phyloP scores from a whole-genome alignment of 441 rosid species.

The Metrosideros polymorpha region DNA sequence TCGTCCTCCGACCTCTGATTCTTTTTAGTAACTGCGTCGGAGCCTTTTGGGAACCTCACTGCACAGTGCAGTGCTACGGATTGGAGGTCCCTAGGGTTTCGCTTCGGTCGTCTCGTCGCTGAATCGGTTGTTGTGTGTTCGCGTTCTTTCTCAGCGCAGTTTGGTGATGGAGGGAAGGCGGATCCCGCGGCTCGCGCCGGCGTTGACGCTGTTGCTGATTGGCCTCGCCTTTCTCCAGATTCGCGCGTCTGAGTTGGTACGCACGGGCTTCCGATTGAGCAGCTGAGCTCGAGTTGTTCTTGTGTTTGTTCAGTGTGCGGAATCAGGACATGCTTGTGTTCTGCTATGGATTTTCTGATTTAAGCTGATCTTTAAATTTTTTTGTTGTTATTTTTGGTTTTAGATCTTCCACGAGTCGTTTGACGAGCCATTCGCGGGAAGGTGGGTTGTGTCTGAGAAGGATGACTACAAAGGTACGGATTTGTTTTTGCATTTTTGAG shows the following conservation, averaged over 20 bases:
- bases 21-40: not conserved
- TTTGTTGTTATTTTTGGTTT: not conserved
- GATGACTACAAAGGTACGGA: constrained; percentile 12
- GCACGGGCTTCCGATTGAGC: not conserved
- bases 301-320: not conserved
- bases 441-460: constrained; percentile 18
- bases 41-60: not conserved
- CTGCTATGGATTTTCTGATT: not conserved
- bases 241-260: not conserved
- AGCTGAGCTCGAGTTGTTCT: not conserved
- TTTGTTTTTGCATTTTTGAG: not conserved
- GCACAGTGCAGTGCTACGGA: not conserved
- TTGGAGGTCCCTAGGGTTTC: not conserved
- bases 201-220: not conserved
- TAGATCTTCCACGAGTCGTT: constrained; percentile 23
- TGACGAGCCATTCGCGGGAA: constrained; percentile 11
- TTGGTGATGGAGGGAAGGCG: not conserved
- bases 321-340: not conserved
- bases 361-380: not conserved
- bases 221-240: not conserved
- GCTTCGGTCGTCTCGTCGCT: not conserved
- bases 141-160: not conserved
- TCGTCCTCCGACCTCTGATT: not conserved
- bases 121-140: not conserved
- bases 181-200: not conserved